Evolutionary conservation across 78 protist genomes (phyloP), one percentile per base, ranked within the genome.

Genomic region (Mastigamoeba balamuthi): DNA sequence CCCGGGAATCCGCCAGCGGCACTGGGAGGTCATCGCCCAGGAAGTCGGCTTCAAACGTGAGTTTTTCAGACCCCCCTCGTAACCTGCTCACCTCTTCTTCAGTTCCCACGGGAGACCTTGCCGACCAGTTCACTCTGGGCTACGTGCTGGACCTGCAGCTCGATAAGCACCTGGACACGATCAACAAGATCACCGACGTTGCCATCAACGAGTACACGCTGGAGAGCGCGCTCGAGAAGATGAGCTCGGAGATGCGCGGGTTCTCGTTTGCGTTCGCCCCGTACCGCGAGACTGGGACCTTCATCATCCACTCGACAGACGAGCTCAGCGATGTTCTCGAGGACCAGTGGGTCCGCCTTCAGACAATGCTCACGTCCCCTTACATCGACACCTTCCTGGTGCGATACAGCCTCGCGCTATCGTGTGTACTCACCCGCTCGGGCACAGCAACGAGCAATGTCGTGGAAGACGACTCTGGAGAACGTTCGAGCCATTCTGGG

Each of bases 281-380:
- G 3, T 79, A 87, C 58, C 78, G 82, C 41, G 84, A 69, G 40
- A 83, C 88, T 3, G 76, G 77, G 58, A 83, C 91, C 5, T 82
- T 29, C 76, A 79, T 84, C 41, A 43, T 92, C 69, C 48, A 69
- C 10, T 91, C 81, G 4, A 17, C 78, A 7, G 89, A 83, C 9
- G 95, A 88, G 23, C 30, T 92, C 9, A 64, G 40, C 25, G 52
- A 79, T 40, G 29, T 66, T 27, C 80, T 94, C 38, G 97, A 94
- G 58, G 95, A 89, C 72, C 90, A 94, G 72, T 72, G 86, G 5
- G 85, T 88, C 35, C 53, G 66, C 36, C 86, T 94, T 4, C 97
- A 94, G 41, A 48, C 84, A 30, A 77, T 90, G 88, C 30, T 74
- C 38, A 84, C 89, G 80, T 86, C 93, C 28, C 77, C 86, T 10